Base-by-base conservation (phyloP, 192 early-diverging fungal genomes). In the Linnemannia zychae region DNA sequence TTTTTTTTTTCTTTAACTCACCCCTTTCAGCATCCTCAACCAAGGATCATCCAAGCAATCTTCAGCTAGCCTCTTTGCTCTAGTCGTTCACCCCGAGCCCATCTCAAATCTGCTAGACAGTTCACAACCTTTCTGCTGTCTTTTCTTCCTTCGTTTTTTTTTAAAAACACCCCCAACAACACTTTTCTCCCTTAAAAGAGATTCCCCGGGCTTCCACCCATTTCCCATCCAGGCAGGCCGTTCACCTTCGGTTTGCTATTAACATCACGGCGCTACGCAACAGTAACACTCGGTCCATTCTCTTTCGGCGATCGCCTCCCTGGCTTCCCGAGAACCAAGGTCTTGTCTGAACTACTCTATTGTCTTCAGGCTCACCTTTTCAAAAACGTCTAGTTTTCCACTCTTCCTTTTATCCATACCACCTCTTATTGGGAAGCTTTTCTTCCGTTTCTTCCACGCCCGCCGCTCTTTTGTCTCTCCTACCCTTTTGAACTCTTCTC, bases 211-310 rank as follows among this genome's bases (percentile, higher is more conserved):
- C 80, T 79, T 79, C 86, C 74, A 82, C 81, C 80, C 77, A 79
- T 79, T 87, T 75, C 80, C 77, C 77, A 83, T 71, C 24, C 53
- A 79, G 76, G 82, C 82, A 84, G 82, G 72, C 82, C 82, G 82
- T 84, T 66, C 76, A 70, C 49, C 72, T 84, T 84, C 82, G 82
- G 82, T 84, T 84, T 82, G 80, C 79, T 79, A 81, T 82, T 77
- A 79, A 81, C 86, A 87, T 82, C 79, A 87, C 86, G 86, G 79
- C 86, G 86, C 81, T 87, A 87, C 76, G 81, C 76, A 87, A 76
- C 81, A 84, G 75, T 78, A 81, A 81, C 77, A 67, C 76, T 65
- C 68, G 78, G 81, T 87, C 81, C 77, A 69, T 74, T 87, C 77
- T 87, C 73, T 81, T 87, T 82, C 86, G 76, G 86, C 80, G 86